Percentiles rank a stretch among this genome's conserved stretches.
Conservation (phyloP, 441 rosid species). For the Syzygium syzygioides region DNA sequence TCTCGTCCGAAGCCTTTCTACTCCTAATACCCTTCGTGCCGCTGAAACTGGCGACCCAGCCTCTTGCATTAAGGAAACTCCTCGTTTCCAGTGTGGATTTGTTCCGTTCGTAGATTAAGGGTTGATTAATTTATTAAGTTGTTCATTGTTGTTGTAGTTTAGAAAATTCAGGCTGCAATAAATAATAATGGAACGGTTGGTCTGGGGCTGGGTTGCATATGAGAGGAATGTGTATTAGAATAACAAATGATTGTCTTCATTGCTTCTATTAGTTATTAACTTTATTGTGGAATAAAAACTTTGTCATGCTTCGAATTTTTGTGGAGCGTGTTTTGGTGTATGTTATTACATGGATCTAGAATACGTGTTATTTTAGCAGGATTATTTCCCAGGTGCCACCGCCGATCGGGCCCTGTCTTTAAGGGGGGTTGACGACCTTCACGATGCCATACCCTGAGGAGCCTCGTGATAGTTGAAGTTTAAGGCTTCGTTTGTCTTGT, state of each 20-base stretch:
- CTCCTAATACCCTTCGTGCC: neutral
- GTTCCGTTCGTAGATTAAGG: neutral
- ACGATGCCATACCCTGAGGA: neutral
- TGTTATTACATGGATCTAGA: neutral
- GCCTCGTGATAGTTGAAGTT: neutral
- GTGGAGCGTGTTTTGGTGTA: neutral
- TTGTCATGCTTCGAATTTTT: neutral
- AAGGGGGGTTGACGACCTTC: neutral
- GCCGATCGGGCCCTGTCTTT: neutral
- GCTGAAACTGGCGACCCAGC: neutral
- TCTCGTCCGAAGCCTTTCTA: neutral
- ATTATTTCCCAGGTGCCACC: neutral
- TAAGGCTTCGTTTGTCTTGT: too few relatives aligned
- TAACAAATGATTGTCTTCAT: neutral
- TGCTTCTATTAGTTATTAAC: neutral
- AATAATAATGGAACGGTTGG: neutral
- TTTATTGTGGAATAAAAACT: neutral
- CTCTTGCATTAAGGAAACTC: slow-evolving; percentile 11
- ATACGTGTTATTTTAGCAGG: neutral
- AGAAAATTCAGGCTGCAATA: neutral
- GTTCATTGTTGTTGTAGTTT: neutral
- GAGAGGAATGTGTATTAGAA: neutral
- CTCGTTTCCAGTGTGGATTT: slow-evolving; percentile 13
- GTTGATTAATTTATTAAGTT: neutral
- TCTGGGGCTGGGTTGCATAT: neutral